Conservation (phyloP, 495 filamentous ascomycete genomes). For the Podospora fimiseda region DNA sequence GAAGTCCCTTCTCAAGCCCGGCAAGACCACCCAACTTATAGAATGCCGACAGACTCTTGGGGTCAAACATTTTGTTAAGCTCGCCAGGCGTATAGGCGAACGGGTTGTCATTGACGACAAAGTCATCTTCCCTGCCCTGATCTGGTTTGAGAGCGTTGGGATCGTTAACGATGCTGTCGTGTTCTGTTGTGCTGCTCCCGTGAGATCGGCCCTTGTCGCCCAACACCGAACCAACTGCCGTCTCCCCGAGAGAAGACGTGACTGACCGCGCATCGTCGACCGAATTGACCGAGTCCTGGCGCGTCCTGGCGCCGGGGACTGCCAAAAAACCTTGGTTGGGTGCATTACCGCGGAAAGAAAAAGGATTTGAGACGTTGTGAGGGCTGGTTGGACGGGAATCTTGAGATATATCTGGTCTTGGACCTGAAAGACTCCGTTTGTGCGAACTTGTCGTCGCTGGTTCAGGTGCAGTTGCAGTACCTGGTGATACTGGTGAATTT, state of each 20-base stretch:
- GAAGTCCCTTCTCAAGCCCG: conserved; percentile 62
- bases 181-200: conserved; percentile 25
- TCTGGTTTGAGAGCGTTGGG: conserved; percentile 57
- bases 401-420: conserved; percentile 50
- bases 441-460: conserved; percentile 43
- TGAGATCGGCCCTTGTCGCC: conserved; percentile 34
- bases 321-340: conserved; percentile 42
- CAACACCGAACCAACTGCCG: conserved; percentile 30
- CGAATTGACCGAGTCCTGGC: conserved; percentile 50
- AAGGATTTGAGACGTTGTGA: conserved; percentile 78
- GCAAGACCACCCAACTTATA: conserved; percentile 59
- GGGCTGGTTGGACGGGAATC: conserved; percentile 82
- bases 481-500: conserved; percentile 41
- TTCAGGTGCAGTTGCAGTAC: conserved; percentile 34
- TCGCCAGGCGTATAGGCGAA: conserved; percentile 68
- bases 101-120: conserved; percentile 57
- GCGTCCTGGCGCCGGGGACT: conserved; percentile 43
- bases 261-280: conserved; percentile 44
- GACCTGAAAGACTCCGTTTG: conserved; percentile 24
- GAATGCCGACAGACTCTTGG: conserved; percentile 67
- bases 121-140: conserved; percentile 56
- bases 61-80: conserved; percentile 68
- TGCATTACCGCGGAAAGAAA: conserved; percentile 39
- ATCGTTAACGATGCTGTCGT: conserved; percentile 46
- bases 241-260: conserved; percentile 39